Evolutionary conservation across 805 yeast species (phyloP).

Genomic region (Teunomyces panamensis): DNA sequence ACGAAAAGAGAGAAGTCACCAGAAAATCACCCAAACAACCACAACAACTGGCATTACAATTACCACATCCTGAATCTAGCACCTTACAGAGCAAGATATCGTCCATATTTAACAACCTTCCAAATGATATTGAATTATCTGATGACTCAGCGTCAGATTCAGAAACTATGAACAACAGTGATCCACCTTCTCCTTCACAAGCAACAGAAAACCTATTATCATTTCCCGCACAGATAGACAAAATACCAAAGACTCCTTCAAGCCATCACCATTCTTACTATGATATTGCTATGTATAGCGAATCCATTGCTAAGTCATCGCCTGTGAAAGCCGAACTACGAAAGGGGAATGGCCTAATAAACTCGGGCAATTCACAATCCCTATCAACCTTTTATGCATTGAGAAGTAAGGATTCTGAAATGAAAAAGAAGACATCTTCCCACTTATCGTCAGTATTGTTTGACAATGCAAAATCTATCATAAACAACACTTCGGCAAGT

Average conservation of each 20-base stretch:
- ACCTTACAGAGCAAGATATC: slow-evolving; percentile 33
- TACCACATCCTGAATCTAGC: slow-evolving; percentile 1
- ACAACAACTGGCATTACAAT: background rate
- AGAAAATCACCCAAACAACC: background rate
- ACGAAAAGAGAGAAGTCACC: slow-evolving; percentile 6
- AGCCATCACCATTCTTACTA: slow-evolving; percentile 10
- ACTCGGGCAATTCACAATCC: slow-evolving; percentile 17
- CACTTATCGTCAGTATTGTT: slow-evolving; percentile 32
- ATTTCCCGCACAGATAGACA: background rate
- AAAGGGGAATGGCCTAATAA: slow-evolving; percentile 5
- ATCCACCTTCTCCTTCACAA: background rate
- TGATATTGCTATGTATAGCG: slow-evolving; percentile 23
- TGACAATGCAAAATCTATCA: slow-evolving; percentile 38
- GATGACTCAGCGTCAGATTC: slow-evolving; percentile 45
- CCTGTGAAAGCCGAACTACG: slow-evolving; percentile 25
- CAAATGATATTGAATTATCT: slow-evolving; percentile 45
- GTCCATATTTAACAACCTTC: slow-evolving; percentile 42
- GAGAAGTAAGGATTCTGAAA: slow-evolving; percentile 17
- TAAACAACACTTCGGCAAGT: slow-evolving; percentile 32
- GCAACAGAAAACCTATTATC: background rate
- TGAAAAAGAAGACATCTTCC: slow-evolving; percentile 25
- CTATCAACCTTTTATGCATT: slow-evolving; percentile 25
- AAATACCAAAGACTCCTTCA: background rate
- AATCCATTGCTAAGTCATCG: slow-evolving; percentile 24
- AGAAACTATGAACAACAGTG: slow-evolving; percentile 25